These are phyloP conservation scores for Phytophthora tentaculata DNA, from an alignment of 352 stramenopile genomes.

Conservation along the genomic window DNA sequence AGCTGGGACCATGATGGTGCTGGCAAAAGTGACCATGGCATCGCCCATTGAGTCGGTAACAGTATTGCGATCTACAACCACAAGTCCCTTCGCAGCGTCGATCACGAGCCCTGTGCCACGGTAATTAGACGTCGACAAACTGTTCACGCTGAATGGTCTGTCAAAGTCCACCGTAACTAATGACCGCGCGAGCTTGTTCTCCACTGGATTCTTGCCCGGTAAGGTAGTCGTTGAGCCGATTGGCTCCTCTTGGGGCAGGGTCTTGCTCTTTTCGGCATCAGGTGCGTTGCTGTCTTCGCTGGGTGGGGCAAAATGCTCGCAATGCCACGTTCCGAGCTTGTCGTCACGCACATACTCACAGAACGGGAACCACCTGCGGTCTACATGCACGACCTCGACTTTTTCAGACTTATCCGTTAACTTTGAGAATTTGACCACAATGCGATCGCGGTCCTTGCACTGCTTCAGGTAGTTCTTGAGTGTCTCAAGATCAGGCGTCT, in stretches of 20 bases:
- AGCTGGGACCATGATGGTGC: constrained; percentile 88
- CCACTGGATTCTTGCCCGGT: constrained; percentile 81
- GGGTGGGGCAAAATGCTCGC: constrained; percentile 57
- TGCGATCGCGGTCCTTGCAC: constrained; percentile 78
- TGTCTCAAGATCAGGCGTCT: constrained; percentile 86
- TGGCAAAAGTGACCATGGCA: constrained; percentile 91
- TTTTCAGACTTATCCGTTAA: constrained; percentile 80
- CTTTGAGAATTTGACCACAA: constrained; percentile 88
- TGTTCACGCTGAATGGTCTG: constrained; percentile 87
- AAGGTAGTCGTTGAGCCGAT: constrained; percentile 84
- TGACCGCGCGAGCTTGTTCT: constrained; percentile 84
- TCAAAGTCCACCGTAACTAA: constrained; percentile 89
- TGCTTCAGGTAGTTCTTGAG: constrained; percentile 81
- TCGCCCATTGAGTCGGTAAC: constrained; percentile 90
- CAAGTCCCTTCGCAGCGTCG: constrained; percentile 84
- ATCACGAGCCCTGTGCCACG: constrained; percentile 90
- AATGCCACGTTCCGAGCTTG: constrained; percentile 80
- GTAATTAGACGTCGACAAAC: constrained; percentile 86
- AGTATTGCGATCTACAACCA: constrained; percentile 93
- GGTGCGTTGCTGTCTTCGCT: constrained; percentile 4
- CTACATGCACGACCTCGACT: constrained; percentile 88
- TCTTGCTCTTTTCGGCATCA: constrained; percentile 17
- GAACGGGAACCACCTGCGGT: constrained; percentile 93
- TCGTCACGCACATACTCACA: constrained; percentile 85
- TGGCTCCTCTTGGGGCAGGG: constrained; percentile 23